phyloP scores from a whole-genome alignment of 2,329 filamentous ascomycete species.

The Colletotrichum sp. region DNA sequence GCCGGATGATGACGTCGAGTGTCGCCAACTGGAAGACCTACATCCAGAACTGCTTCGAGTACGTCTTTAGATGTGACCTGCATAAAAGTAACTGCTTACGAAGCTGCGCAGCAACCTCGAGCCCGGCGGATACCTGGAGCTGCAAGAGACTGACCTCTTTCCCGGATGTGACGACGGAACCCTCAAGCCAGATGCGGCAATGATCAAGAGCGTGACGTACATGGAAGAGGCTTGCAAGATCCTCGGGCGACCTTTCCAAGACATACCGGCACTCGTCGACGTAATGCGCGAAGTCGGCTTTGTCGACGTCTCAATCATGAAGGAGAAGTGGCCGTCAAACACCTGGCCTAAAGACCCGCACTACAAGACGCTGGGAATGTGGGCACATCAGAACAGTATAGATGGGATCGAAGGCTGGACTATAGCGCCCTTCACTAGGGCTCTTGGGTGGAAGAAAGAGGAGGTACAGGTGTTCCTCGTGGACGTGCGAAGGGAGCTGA shows the following conservation, averaged over 20 bases:
- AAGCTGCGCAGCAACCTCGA: conserved; percentile 30
- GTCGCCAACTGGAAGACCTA: conserved; percentile 38
- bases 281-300: conserved; percentile 59
- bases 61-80: neutral
- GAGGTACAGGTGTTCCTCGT: conserved; percentile 38
- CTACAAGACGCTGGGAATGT: conserved; percentile 54
- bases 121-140: conserved; percentile 49
- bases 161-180: conserved; percentile 46
- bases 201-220: conserved; percentile 34
- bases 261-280: conserved; percentile 31
- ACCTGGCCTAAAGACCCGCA: conserved; percentile 56
- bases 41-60: conserved; percentile 39
- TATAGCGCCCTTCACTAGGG: conserved; percentile 38
- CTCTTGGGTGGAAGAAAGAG: conserved; percentile 34
- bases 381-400: conserved; percentile 35
- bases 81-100: neutral
- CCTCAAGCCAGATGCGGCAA: conserved; percentile 24
- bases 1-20: conserved; percentile 40
- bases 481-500: conserved; percentile 36
- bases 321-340: conserved; percentile 55
- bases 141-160: conserved; percentile 45
- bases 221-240: conserved; percentile 34
- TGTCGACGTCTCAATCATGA: conserved; percentile 50
- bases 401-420: conserved; percentile 39
- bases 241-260: conserved; percentile 33